phyloP scores from a whole-genome alignment of 495 filamentous ascomycete species.

The Penicillium cataractarum region DNA sequence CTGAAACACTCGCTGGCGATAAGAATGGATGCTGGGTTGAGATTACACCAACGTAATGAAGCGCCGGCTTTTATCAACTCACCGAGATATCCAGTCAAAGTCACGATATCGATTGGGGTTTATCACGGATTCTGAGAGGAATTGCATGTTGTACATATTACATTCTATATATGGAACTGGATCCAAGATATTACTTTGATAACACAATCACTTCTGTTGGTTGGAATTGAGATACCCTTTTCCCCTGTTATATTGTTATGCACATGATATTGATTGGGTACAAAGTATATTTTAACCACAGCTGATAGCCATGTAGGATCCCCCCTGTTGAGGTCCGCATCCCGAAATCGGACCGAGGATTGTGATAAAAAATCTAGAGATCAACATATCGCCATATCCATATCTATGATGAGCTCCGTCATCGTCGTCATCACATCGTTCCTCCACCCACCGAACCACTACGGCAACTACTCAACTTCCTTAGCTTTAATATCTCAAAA shows the following conservation, averaged over 20 bases:
- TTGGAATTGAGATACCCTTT: neutral
- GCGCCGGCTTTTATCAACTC: neutral
- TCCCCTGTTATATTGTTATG: neutral
- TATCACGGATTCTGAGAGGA: slow-evolving; percentile 11
- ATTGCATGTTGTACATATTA: slow-evolving; percentile 28
- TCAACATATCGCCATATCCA: neutral
- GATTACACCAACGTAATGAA: neutral
- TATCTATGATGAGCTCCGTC: neutral
- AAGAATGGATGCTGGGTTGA: neutral
- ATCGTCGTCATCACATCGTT: neutral
- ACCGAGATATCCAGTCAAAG: neutral
- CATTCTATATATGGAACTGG: slow-evolving; percentile 13
- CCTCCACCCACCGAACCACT: neutral
- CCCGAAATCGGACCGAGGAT: neutral
- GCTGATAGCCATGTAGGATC: neutral
- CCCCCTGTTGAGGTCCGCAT: neutral
- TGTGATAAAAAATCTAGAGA: too few species aligned
- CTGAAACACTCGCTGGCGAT: neutral
- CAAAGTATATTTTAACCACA: neutral
- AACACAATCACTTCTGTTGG: neutral
- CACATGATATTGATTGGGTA: neutral
- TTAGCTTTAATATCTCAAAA: neutral
- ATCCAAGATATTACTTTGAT: slow-evolving; percentile 8
- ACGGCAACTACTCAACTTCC: neutral
- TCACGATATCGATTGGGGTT: slow-evolving; percentile 13